Evolutionary conservation across 169 alveolate species (phyloP), one percentile per base, ranked within the genome.

Genomic region (Perkinsus marinus): DNA sequence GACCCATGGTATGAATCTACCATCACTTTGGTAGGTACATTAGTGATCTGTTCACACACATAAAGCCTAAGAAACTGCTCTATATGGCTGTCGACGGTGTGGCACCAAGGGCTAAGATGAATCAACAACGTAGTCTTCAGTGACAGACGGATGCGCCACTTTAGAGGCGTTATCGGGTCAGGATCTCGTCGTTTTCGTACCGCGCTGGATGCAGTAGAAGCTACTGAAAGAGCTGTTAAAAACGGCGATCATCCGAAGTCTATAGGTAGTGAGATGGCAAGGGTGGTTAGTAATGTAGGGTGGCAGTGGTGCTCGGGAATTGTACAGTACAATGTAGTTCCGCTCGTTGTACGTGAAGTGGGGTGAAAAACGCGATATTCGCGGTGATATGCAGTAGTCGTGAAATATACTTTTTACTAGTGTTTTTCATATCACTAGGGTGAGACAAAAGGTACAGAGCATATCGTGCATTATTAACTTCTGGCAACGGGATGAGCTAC

Each of bases 101-200:
- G 5, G 99, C 99, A 30, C 99, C 99, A 13, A 96, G 99, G 91
- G 99, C 99, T 0, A 99, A 99, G 96, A 98, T 99, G 99, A 99
- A 98, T 95, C 99, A 99, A 91, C 99, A 99, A 95, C 95, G 99
- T 93, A 96, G 97, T n/a, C 94, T 2, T 2, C 26, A 17, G 68
- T 10, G 68, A 43, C 9, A 17, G 68, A 43, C 26, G 68, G 17
- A 9, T n/a, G 7, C 79, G 34, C 34, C 22, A 16, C 7, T 2
- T 19, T 57, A 13, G 34, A 57, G 34, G 26, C 9, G 37, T 19
- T 30, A 57, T 57, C 22, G 7, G 37, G n/a, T 13, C 3, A 57
- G 79, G 79, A 13, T 57, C 79, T 13, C 79, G 79, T 57, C 79
- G 79, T 19, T 57, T 57, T 26, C 79, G 79, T 26, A 57, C 79